phyloP scores from a whole-genome alignment of 805 yeast species.

The Saturnispora besseyi region DNA sequence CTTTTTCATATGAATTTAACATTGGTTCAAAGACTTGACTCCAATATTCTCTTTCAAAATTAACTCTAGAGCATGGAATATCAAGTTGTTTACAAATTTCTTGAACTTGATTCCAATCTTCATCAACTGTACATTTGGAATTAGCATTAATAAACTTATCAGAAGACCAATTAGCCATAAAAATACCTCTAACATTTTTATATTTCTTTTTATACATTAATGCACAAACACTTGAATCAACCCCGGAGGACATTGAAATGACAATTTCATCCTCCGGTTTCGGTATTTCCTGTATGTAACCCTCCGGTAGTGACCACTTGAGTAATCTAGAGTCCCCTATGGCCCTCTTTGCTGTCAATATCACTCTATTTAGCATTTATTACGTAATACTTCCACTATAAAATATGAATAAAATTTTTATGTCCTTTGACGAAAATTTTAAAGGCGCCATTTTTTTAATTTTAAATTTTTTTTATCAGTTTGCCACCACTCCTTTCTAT shows the following conservation, averaged over 20 bases:
- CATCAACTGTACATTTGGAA: conserved; percentile 56
- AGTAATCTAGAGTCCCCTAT: neutral
- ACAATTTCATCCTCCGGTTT: conserved; percentile 48
- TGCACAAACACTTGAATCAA: conserved; percentile 88
- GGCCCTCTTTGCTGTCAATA: neutral
- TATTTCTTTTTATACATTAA: conserved; percentile 39
- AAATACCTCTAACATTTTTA: conserved; percentile 65
- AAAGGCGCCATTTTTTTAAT: no score
- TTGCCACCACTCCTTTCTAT: neutral
- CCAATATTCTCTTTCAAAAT: conserved; percentile 92
- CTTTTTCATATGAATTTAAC: conserved; percentile 61
- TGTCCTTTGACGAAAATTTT: no score
- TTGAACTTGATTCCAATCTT: conserved; percentile 82
- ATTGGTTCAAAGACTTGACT: conserved; percentile 85
- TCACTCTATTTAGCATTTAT: neutral
- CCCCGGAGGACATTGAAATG: conserved; percentile 95
- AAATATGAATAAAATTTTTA: neutral
- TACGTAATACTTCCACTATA: neutral
- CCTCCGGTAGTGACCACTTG: neutral
- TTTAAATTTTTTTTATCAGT: no score
- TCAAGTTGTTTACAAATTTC: conserved; percentile 48
- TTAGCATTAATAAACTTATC: conserved; percentile 19
- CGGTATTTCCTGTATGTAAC: conserved; percentile 37
- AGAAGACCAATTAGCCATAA: conserved; percentile 86
- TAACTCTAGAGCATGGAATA: conserved; percentile 67